These are phyloP conservation scores for Aquilaria sinensis DNA, from an alignment of 345 rosid species.

Conservation along the genomic window DNA sequence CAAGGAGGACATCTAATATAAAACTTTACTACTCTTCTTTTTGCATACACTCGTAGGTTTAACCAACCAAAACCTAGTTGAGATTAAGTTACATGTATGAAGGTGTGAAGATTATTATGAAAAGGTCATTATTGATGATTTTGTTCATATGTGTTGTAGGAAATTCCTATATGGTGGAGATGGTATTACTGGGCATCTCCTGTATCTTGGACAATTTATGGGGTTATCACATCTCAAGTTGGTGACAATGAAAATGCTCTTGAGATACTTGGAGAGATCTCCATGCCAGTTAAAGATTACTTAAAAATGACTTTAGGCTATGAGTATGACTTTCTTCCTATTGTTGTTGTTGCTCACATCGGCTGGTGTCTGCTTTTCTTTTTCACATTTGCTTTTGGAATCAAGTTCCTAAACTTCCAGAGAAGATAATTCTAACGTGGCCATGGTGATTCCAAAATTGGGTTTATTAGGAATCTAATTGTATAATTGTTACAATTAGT, in stretches of 20 bases:
- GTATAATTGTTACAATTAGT: too few species aligned
- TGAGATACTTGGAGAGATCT: slow-evolving; percentile 33
- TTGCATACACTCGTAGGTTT: too few species aligned
- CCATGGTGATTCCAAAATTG: too few species aligned
- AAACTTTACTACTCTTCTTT: too few species aligned
- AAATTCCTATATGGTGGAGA: slow-evolving; percentile 89
- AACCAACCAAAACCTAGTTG: too few species aligned
- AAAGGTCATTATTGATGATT: too few species aligned
- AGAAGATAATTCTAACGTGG: slow-evolving; percentile 27
- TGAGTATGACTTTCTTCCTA: slow-evolving; percentile 53
- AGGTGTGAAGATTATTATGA: too few species aligned
- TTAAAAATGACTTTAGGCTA: slow-evolving; percentile 43
- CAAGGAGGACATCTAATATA: too few species aligned
- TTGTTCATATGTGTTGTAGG: slow-evolving; percentile 25
- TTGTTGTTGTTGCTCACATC: slow-evolving; percentile 48
- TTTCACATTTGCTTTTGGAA: slow-evolving; percentile 42
- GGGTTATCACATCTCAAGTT: slow-evolving; percentile 64
- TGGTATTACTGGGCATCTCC: slow-evolving; percentile 88
- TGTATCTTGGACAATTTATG: slow-evolving; percentile 76
- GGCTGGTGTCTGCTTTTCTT: slow-evolving; percentile 44
- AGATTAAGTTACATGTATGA: too few species aligned
- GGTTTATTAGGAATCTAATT: too few species aligned
- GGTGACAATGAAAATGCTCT: slow-evolving; percentile 38
- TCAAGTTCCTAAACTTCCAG: slow-evolving; percentile 58
- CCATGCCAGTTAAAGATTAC: slow-evolving; percentile 27